Base-by-base conservation (phyloP, 257 asterid species). In the Mentha longifolia region DNA sequence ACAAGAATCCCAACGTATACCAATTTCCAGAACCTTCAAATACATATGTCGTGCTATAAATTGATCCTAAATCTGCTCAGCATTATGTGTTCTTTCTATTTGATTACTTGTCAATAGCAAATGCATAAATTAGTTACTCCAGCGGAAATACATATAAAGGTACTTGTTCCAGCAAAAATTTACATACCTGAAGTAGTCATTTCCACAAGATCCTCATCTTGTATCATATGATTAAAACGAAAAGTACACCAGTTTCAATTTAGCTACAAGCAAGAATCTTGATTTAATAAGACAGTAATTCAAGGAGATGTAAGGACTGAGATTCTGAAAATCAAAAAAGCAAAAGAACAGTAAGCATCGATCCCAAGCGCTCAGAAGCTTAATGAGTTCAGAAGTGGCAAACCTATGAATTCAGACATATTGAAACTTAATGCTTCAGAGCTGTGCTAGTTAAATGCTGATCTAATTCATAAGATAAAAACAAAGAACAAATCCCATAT, bases 251-350 rank as follows among this genome's bases (percentile, higher is more conserved):
- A 54, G 62, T 63, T 41, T 52, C 46, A 41, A 15, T 42, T 8
- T 17, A n/a, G 49, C 50, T 22, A 54, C 57, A 71, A 71, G 16
- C 52, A 54, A 43, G 52, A 56, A 57, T 22, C 25, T 22, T 22
- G 25, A 22, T 22, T 22, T 22, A 22, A 22, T 22, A 1, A 22
- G 25, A 22, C 2, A 22, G 25, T 2, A 22, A 22, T 22, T 22
- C 25, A 22, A 22, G 25, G 25, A 22, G 2, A 22, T n/a, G n/a
- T n/a, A n/a, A n/a, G 2, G 25, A 22, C 25, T 22, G 25, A 22
- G 25, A 22, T 22, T 22, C 25, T 22, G 25, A 2, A 22, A 22
- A 22, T 0, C 25, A 22, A 22, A 22, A 22, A 22, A 22, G 1
- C 25, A 22, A 2, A 22, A 22, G n/a, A 22, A 22, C 25, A 22